Conservation (phyloP, 768 basidiomycete species). For the Tremella mesenterica region DNA sequence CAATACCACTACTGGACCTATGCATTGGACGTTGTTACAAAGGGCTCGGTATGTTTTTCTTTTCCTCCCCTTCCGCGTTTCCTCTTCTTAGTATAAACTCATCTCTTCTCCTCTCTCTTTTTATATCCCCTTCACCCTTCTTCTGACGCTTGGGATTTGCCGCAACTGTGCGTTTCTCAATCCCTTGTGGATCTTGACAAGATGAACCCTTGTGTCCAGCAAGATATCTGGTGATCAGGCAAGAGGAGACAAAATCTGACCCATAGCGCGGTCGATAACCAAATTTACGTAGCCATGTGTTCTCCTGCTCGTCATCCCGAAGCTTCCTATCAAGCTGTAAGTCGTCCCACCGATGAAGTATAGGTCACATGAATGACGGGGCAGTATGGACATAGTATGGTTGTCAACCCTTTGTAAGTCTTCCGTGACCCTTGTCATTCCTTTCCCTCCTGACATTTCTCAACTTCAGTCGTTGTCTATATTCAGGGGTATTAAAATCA, state of each 20-base stretch:
- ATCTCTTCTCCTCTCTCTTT: not conserved
- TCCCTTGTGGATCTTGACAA: no score
- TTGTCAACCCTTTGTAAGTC: slow-evolving; percentile 79
- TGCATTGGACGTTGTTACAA: slow-evolving; percentile 92
- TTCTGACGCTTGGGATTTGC: not conserved
- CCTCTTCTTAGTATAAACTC: no score
- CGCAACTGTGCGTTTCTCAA: not conserved
- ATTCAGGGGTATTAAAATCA: no score
- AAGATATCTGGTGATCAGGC: no score
- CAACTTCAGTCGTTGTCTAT: no score
- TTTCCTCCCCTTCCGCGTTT: not conserved
- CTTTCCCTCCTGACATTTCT: no score
- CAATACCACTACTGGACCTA: slow-evolving; percentile 87
- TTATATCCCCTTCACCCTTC: not conserved
- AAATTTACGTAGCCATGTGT: slow-evolving; percentile 92
- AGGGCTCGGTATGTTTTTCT: slow-evolving; percentile 58
- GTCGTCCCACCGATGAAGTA: not conserved
- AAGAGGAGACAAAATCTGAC: no score
- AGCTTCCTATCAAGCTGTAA: slow-evolving; percentile 71
- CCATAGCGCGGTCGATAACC: slow-evolving; percentile 83
- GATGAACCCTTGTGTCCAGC: no score
- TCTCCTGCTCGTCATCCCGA: slow-evolving; percentile 79
- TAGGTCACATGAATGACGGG: not conserved
- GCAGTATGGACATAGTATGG: slow-evolving; percentile 61
- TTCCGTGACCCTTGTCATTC: no score